These are phyloP conservation scores for Paulownia fortunei DNA, from an alignment of 257 asterid species.

Conservation along the genomic window DNA sequence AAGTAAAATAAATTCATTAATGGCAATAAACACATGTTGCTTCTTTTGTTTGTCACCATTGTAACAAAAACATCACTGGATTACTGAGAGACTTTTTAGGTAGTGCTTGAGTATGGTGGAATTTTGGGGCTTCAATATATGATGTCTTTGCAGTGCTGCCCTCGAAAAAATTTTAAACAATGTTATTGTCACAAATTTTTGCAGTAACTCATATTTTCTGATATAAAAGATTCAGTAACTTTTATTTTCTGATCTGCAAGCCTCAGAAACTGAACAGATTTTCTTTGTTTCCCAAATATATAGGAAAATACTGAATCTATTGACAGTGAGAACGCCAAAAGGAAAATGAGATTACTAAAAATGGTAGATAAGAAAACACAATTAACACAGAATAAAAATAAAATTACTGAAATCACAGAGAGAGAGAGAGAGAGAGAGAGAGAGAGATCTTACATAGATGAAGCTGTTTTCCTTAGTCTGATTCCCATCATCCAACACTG, in stretches of 20 bases:
- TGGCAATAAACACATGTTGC: neutral
- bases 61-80: conserved; percentile 1
- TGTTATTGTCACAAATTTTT: conserved; percentile 4
- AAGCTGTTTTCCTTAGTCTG: conserved; percentile 89
- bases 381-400: neutral
- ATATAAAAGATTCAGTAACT: conserved; percentile 8
- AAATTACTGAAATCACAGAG: no score
- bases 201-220: neutral
- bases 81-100: neutral
- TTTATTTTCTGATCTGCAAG: neutral
- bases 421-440: conserved; percentile 10
- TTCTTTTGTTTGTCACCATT: neutral
- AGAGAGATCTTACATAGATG: conserved; percentile 76
- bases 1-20: conserved; percentile 6
- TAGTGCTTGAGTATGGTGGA: conserved; percentile 7
- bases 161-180: neutral
- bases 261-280: conserved; percentile 10
- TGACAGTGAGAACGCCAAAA: neutral
- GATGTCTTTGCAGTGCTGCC: neutral
- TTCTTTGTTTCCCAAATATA: neutral
- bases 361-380: neutral
- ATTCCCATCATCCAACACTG: conserved; percentile 91
- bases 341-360: neutral
- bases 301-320: neutral
- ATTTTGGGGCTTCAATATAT: neutral